Conservation (phyloP, 2,329 filamentous ascomycete genomes). For the Tricladium varicosporioides region DNA sequence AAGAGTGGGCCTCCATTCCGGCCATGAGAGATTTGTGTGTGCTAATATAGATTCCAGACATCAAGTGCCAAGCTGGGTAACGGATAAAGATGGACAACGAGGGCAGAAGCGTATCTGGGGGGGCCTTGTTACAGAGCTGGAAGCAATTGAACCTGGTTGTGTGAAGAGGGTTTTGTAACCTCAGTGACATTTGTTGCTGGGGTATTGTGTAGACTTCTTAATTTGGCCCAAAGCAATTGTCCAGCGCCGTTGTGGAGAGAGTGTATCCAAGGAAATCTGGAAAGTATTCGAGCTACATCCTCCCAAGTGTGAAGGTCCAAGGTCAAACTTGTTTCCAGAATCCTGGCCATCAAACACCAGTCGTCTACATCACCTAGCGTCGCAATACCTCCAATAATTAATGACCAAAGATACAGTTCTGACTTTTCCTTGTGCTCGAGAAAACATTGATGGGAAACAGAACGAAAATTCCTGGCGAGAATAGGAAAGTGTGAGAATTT, state of each 20-base stretch:
- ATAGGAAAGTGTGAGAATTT: slow-evolving; percentile 10
- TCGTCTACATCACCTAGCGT: slow-evolving; percentile 6
- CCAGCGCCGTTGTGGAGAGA: slow-evolving; percentile 19
- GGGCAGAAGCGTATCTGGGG: slow-evolving; percentile 33
- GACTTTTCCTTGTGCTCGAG: slow-evolving; percentile 8
- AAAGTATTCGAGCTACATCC: slow-evolving; percentile 12
- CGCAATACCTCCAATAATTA: slow-evolving; percentile 17
- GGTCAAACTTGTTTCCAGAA: slow-evolving; percentile 5
- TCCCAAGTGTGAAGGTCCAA: slow-evolving; percentile 18
- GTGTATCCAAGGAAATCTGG: slow-evolving; percentile 29
- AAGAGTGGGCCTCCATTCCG: slow-evolving; percentile 11
- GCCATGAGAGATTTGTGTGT: not conserved
- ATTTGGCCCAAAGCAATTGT: not conserved
- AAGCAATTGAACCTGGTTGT: slow-evolving; percentile 29
- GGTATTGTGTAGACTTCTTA: too few species aligned
- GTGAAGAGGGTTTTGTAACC: not conserved
- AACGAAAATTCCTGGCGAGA: slow-evolving; percentile 9
- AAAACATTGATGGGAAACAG: too few species aligned
- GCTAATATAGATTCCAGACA: slow-evolving; percentile 3
- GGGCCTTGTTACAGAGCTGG: slow-evolving; percentile 28
- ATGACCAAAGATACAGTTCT: slow-evolving; percentile 25
- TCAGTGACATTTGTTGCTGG: not conserved
- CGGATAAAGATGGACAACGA: slow-evolving; percentile 24
- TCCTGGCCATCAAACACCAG: slow-evolving; percentile 10
- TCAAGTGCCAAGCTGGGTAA: slow-evolving; percentile 15